These are phyloP conservation scores for Suhomyces ambrosiae DNA, from an alignment of 1,139 yeast species.

Conservation along the genomic window DNA sequence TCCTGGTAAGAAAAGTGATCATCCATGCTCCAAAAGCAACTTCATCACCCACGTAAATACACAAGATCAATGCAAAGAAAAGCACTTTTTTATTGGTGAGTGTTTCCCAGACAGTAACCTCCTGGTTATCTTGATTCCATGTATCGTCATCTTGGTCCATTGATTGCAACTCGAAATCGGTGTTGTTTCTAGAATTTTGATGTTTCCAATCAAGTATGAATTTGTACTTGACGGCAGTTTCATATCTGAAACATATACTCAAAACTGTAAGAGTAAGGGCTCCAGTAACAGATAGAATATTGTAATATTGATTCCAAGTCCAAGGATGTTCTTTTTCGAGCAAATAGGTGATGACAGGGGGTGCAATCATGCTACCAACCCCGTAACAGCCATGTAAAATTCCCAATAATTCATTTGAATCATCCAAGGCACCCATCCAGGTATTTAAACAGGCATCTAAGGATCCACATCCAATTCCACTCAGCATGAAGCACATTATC, in stretches of 20 bases:
- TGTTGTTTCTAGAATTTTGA: constrained; percentile 10
- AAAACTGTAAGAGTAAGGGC: constrained; percentile 24
- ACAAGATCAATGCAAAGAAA: constrained; percentile 52
- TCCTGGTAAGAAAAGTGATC: constrained; percentile 56
- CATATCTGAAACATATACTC: constrained; percentile 45
- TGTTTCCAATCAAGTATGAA: constrained; percentile 29
- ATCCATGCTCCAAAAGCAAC: constrained; percentile 73
- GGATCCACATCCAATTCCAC: constrained; percentile 63
- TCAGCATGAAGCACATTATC: constrained; percentile 37
- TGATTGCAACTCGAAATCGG: constrained; percentile 16
- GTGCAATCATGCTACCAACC: constrained; percentile 66
- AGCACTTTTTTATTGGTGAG: constrained; percentile 48
- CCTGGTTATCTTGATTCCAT: constrained; percentile 20
- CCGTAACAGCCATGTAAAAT: constrained; percentile 70
- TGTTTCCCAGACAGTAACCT: constrained; percentile 31
- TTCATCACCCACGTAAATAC: constrained; percentile 68
- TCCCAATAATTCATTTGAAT: constrained; percentile 66
- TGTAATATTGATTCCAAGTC: constrained; percentile 52
- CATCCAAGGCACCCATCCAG: constrained; percentile 57
- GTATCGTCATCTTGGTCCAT: constrained; percentile 23
- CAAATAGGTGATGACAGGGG: constrained; percentile 55
- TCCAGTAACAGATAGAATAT: constrained; percentile 34
- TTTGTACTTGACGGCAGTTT: constrained; percentile 56
- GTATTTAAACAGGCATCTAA: constrained; percentile 63
- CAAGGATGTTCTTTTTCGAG: constrained; percentile 40